These are phyloP conservation scores for Penicillium polonicum DNA, from an alignment of 2,329 filamentous ascomycete species.

Conservation along the genomic window DNA sequence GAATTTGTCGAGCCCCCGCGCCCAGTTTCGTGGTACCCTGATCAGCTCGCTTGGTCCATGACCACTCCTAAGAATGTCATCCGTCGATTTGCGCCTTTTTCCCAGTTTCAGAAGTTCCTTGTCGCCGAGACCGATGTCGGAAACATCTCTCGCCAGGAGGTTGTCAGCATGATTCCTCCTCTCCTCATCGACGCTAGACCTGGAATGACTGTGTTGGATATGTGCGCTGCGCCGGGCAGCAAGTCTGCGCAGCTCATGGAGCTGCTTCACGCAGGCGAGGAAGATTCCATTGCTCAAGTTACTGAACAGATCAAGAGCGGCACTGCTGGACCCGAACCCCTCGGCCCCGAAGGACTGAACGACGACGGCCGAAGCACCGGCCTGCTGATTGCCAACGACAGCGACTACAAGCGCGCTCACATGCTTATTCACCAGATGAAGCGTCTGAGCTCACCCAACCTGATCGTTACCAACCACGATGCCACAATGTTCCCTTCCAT, in stretches of 20 bases:
- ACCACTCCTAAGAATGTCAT: slow-evolving; percentile 96
- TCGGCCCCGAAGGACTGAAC: slow-evolving; percentile 53
- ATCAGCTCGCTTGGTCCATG: slow-evolving; percentile 95
- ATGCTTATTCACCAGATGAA: slow-evolving; percentile 98
- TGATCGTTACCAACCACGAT: slow-evolving; percentile 97
- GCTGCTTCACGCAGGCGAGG: slow-evolving; percentile 89
- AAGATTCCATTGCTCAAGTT: slow-evolving; percentile 74
- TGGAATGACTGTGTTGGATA: slow-evolving; percentile 88
- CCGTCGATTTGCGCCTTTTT: slow-evolving; percentile 88
- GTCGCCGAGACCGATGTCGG: slow-evolving; percentile 96
- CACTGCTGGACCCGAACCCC: slow-evolving; percentile 52
- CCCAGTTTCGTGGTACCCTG: slow-evolving; percentile 87
- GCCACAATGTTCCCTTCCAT: slow-evolving; percentile 94
- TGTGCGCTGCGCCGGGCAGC: slow-evolving; percentile 95
- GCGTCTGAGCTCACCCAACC: slow-evolving; percentile 90
- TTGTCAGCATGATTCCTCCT: slow-evolving; percentile 98
- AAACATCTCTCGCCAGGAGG: slow-evolving; percentile 95
- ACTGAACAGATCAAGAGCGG: slow-evolving; percentile 63
- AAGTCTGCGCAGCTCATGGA: slow-evolving; percentile 95
- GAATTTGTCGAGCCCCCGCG: slow-evolving; percentile 76
- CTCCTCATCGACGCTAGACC: slow-evolving; percentile 87
- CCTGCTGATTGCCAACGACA: slow-evolving; percentile 90
- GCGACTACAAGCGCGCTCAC: slow-evolving; percentile 93
- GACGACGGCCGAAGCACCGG: slow-evolving; percentile 89
- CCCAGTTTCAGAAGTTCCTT: slow-evolving; percentile 94